Percentiles rank a stretch among this genome's conserved stretches.
These are phyloP conservation scores for Sugiyamaella sp. DNA, from an alignment of 1,139 yeast genomes.

Conservation along the genomic window DNA sequence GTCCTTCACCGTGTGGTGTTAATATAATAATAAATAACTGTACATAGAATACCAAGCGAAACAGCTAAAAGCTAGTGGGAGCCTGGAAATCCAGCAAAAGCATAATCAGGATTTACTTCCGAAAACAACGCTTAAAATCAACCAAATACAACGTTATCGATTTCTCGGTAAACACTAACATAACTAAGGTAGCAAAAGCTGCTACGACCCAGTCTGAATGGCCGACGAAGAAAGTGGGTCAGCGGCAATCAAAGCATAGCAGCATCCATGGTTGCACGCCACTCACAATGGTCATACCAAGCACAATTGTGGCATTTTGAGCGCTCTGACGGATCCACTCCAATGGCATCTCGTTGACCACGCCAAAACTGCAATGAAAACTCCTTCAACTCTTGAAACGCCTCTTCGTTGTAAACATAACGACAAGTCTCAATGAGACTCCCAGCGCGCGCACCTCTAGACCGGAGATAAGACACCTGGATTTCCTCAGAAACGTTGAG, in stretches of 20 bases:
- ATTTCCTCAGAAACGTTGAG: constrained; percentile 23
- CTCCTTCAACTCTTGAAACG: constrained; percentile 28
- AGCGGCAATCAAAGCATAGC: not conserved
- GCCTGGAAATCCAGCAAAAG: not conserved
- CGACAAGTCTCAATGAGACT: constrained; percentile 27
- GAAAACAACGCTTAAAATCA: too few species aligned
- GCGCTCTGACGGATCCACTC: constrained; percentile 31
- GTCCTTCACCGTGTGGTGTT: not conserved
- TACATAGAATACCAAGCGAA: constrained; percentile 10
- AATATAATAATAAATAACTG: constrained; percentile 14
- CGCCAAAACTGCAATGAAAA: constrained; percentile 37
- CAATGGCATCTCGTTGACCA: constrained; percentile 35
- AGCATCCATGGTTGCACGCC: constrained; percentile 26
- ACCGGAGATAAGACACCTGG: constrained; percentile 30
- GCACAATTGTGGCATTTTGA: constrained; percentile 33
- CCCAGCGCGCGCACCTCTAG: constrained; percentile 19
- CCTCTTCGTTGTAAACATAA: constrained; percentile 29
- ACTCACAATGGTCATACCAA: constrained; percentile 29
- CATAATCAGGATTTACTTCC: too few species aligned
- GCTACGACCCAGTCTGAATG: not conserved
- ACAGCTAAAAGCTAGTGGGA: not conserved
- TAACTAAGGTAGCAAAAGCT: not conserved
- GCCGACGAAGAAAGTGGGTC: not conserved
- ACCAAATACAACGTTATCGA: too few species aligned
- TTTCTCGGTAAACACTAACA: not conserved